Percentiles rank a stretch among this genome's conserved stretches.
These are phyloP conservation scores for Arabis alpina DNA, from an alignment of 345 rosid genomes.

Conservation along the genomic window DNA sequence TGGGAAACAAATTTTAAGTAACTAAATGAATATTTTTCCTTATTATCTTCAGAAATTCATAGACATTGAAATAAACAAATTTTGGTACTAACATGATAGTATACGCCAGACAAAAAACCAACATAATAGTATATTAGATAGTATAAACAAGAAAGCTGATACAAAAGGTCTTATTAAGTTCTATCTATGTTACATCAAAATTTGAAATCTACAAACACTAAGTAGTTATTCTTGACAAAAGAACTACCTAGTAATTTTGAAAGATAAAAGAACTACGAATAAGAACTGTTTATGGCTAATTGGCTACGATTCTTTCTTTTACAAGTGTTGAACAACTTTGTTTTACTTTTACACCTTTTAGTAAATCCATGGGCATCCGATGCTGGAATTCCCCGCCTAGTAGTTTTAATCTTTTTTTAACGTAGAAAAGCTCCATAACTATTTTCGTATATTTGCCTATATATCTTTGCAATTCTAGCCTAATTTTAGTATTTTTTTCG, in stretches of 20 bases:
- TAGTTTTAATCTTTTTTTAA: too few species aligned
- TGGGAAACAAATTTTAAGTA: not conserved
- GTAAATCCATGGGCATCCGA: conserved; percentile 29
- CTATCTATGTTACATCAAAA: too few species aligned
- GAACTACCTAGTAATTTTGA: not conserved
- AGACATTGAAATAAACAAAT: not conserved
- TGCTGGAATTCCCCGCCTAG: conserved; percentile 37
- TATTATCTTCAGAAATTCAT: not conserved
- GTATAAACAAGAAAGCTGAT: too few species aligned
- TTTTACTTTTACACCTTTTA: conserved; percentile 25
- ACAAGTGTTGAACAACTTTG: conserved; percentile 29
- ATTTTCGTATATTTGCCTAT: not conserved
- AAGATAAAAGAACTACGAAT: not conserved
- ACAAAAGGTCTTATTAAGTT: too few species aligned
- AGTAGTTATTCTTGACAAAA: not conserved
- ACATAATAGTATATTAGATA: too few species aligned
- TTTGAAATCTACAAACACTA: not conserved
- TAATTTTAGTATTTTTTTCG: not conserved
- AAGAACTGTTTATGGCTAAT: not conserved
- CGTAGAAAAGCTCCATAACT: not conserved
- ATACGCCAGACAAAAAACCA: not conserved
- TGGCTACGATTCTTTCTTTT: conserved; percentile 13
- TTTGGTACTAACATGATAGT: too few species aligned
- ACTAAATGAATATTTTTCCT: not conserved
- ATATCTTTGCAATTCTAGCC: not conserved